phyloP scores from a whole-genome alignment of 2,329 filamentous ascomycete species.

The Fusarium praegraminearum region DNA sequence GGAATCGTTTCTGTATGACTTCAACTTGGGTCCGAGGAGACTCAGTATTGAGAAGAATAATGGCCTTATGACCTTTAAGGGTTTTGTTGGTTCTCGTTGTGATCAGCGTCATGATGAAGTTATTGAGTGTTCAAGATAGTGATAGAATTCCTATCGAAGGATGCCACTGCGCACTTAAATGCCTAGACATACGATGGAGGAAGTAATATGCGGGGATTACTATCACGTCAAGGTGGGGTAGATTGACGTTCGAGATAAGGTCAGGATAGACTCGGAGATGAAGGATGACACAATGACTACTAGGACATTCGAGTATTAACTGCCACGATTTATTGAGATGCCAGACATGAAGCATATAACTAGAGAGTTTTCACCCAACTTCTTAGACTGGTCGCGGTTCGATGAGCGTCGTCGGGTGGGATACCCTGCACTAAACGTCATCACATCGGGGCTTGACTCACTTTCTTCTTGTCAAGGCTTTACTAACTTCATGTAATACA shows the following conservation, averaged over 20 bases:
- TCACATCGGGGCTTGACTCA: too few species aligned
- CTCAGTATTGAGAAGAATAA: constrained; percentile 55
- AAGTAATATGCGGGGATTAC: constrained; percentile 39
- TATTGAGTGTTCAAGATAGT: rapidly evolving
- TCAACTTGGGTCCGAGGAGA: constrained; percentile 53
- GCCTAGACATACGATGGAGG: not conserved
- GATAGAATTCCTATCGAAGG: rapidly evolving
- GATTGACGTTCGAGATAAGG: constrained; percentile 35
- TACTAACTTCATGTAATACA: too few species aligned
- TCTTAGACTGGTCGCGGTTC: too few species aligned
- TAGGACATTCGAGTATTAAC: not conserved
- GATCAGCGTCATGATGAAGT: constrained; percentile 35
- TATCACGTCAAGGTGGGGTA: constrained; percentile 45
- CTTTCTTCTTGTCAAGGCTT: too few species aligned
- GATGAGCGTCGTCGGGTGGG: too few species aligned
- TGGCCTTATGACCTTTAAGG: constrained; percentile 62
- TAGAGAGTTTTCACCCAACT: too few species aligned
- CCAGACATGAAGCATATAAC: too few species aligned
- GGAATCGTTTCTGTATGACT: constrained; percentile 55
- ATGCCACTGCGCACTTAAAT: not conserved
- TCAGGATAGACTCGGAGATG: not conserved
- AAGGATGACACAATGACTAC: constrained; percentile 8
- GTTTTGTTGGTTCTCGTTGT: constrained; percentile 50
- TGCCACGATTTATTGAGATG: not conserved
- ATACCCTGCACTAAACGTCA: too few species aligned